Conservation (phyloP, 441 rosid species). For the Breynia disticha region DNA sequence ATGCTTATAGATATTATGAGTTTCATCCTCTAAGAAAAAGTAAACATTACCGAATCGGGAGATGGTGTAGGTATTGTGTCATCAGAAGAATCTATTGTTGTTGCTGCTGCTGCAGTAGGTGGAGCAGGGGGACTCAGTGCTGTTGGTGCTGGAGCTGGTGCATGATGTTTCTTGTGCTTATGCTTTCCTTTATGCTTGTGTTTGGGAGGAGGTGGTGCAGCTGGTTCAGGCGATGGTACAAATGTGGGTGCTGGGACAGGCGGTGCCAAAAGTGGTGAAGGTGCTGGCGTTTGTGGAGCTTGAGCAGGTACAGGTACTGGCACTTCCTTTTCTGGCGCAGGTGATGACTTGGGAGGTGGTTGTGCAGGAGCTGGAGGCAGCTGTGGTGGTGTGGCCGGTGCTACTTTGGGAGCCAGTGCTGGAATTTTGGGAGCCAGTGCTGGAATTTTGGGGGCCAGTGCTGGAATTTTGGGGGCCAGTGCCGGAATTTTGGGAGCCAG, state of each 20-base stretch:
- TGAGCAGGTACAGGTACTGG: conserved; percentile 40
- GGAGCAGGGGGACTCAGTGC: conserved; percentile 87
- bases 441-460: conserved; percentile 37
- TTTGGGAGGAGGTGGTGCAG: conserved; percentile 34
- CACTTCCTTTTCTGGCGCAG: conserved; percentile 29
- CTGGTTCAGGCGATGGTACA: conserved; percentile 45
- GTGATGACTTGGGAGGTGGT: conserved; percentile 22
- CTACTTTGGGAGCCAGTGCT: conserved; percentile 47
- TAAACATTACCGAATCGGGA: conserved; percentile 47
- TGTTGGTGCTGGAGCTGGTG: conserved; percentile 71
- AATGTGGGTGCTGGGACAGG: conserved; percentile 33
- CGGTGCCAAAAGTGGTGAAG: conserved; percentile 33
- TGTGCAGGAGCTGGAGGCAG: conserved; percentile 33
- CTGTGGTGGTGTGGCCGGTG: conserved; percentile 48
- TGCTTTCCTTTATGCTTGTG: conserved; percentile 60
- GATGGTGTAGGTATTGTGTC: conserved; percentile 81
- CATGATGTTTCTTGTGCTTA: conserved; percentile 65
- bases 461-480: conserved; percentile 25
- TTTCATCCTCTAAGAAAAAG: background rate
- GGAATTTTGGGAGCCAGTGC: conserved; percentile 50
- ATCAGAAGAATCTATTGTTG: conserved; percentile 23
- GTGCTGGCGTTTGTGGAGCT: conserved; percentile 37
- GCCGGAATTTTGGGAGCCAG: conserved; percentile 23
- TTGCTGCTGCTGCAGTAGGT: conserved; percentile 43
- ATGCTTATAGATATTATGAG: background rate